phyloP scores from a whole-genome alignment of 495 filamentous ascomycete genomes.

The Cercophora sp. region DNA sequence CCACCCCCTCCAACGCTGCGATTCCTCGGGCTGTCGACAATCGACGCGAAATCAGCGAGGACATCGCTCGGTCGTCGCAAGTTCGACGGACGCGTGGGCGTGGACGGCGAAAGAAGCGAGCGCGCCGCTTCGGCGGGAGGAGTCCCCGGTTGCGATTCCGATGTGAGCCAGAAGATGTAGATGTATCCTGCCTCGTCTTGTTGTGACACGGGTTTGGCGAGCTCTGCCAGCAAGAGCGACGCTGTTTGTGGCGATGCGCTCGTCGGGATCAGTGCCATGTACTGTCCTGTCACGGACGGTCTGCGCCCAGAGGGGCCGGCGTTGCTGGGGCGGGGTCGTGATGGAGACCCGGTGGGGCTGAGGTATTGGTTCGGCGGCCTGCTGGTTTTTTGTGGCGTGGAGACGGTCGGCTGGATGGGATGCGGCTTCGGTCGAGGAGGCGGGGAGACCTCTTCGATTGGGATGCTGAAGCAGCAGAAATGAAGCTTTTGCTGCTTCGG shows the following conservation, averaged over 20 bases:
- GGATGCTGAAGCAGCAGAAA: slow-evolving; percentile 45
- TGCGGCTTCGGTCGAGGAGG: slow-evolving; percentile 36
- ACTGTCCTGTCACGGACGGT: slow-evolving; percentile 46
- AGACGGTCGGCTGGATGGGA: slow-evolving; percentile 34
- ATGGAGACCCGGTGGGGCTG: slow-evolving; percentile 15
- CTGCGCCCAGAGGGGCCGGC: slow-evolving; percentile 32
- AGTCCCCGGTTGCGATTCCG: slow-evolving; percentile 45
- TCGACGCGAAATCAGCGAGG: slow-evolving; percentile 50
- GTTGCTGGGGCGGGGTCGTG: slow-evolving; percentile 30
- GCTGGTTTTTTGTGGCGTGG: slow-evolving; percentile 19
- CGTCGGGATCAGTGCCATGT: slow-evolving; percentile 64
- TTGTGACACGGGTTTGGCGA: slow-evolving; percentile 75
- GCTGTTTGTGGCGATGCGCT: slow-evolving; percentile 60
- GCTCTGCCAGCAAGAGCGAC: slow-evolving; percentile 63
- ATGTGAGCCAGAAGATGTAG: slow-evolving; percentile 93
- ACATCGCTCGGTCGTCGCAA: slow-evolving; percentile 63
- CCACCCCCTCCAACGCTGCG: slow-evolving; percentile 14
- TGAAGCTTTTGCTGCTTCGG: slow-evolving; percentile 24
- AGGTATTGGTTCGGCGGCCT: slow-evolving; percentile 21
- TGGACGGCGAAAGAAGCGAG: slow-evolving; percentile 49
- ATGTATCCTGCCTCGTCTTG: slow-evolving; percentile 88
- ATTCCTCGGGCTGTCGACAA: slow-evolving; percentile 14
- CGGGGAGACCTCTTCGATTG: slow-evolving; percentile 33
- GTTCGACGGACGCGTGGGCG: slow-evolving; percentile 36
- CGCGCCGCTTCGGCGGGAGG: slow-evolving; percentile 56